These are phyloP conservation scores for Aureobasidium leucospermi DNA, from an alignment of 2,329 filamentous ascomycete species.

Conservation along the genomic window DNA sequence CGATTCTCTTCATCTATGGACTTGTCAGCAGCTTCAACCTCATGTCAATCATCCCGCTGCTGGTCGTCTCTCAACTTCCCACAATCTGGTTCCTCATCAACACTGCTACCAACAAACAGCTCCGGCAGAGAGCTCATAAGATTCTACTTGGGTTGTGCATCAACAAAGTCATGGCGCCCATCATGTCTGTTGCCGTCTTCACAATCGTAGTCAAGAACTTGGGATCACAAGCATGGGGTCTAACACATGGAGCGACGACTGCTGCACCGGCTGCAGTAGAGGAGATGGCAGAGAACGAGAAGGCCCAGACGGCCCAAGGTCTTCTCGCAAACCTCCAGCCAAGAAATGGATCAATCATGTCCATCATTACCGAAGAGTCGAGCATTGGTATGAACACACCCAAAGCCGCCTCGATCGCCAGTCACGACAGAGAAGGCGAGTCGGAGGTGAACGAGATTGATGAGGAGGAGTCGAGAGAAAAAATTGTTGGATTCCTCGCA, in stretches of 20 bases:
- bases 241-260: background rate
- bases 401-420: background rate
- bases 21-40: slow-evolving; percentile 17
- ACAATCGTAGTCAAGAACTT: slow-evolving; percentile 21
- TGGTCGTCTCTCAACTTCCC: slow-evolving; percentile 19
- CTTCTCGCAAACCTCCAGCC: background rate
- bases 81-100: slow-evolving; percentile 20
- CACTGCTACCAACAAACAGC: slow-evolving; percentile 16
- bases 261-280: background rate
- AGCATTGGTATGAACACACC: background rate
- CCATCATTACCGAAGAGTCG: slow-evolving; percentile 6
- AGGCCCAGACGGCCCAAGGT: background rate
- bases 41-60: slow-evolving; percentile 17
- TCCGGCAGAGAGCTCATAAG: slow-evolving; percentile 18
- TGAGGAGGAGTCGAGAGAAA: background rate
- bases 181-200: slow-evolving; percentile 20
- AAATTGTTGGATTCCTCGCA: slow-evolving; percentile 9
- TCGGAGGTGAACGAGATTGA: slow-evolving; percentile 13
- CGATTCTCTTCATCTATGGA: slow-evolving; percentile 24
- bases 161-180: slow-evolving; percentile 19
- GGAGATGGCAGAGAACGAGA: background rate
- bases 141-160: slow-evolving; percentile 20
- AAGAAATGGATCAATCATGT: slow-evolving; percentile 4
- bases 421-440: background rate
- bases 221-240: slow-evolving; percentile 19